These are phyloP conservation scores for Cerrena zonata DNA, from an alignment of 1,284 basidiomycete species.

Conservation along the genomic window DNA sequence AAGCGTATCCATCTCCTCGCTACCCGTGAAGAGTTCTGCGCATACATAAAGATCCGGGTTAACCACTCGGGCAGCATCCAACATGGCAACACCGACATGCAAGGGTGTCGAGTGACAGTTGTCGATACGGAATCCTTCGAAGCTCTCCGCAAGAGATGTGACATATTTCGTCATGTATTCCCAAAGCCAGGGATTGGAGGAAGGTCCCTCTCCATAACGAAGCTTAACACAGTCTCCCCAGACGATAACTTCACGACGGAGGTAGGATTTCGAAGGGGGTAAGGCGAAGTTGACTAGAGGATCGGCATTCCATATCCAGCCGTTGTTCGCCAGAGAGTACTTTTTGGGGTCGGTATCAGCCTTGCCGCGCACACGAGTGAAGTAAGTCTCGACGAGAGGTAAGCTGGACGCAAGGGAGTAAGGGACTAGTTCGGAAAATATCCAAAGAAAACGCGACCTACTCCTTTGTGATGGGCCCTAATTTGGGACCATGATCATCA, in stretches of 20 bases:
- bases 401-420: constrained; percentile 38
- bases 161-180: constrained; percentile 87
- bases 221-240: constrained; percentile 99
- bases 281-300: constrained; percentile 93
- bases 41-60: constrained; percentile 93
- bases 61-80: constrained; percentile 83
- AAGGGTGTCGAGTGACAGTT: constrained; percentile 98
- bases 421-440: constrained; percentile 3
- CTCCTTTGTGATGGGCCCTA: constrained; percentile 77
- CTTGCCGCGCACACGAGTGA: constrained; percentile 70
- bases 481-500: constrained; percentile 75
- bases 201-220: constrained; percentile 76
- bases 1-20: constrained; percentile 84
- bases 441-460: constrained; percentile 33
- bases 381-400: constrained; percentile 84
- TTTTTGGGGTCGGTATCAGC: constrained; percentile 59
- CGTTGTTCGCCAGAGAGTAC: constrained; percentile 91
- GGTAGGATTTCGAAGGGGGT: constrained; percentile 91
- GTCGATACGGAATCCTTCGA: constrained; percentile 95
- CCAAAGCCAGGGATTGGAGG: constrained; percentile 94
- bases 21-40: constrained; percentile 95
- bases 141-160: constrained; percentile 69
- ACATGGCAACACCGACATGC: constrained; percentile 85
- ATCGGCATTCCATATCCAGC: constrained; percentile 98
- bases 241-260: constrained; percentile 91